Base-by-base conservation (phyloP, 345 rosid genomes). In the Bruguiera sexangula region DNA sequence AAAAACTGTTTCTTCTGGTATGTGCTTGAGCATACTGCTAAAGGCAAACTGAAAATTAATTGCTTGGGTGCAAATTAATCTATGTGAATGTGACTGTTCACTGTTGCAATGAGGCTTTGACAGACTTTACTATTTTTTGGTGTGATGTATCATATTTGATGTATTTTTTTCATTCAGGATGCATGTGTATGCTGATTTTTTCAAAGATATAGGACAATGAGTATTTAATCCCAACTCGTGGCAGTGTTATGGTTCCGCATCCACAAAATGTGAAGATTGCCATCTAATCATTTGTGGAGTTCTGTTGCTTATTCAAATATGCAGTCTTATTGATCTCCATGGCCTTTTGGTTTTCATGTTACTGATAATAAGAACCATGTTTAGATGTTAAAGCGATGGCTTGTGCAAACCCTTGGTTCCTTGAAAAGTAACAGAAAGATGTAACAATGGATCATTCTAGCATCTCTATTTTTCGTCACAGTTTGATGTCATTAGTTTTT, bases 11-110 rank as follows among this genome's bases (percentile, higher is more conserved):
- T 43, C 16, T 43, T 43, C 50, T 15, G 19, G 50, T 43, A 43
- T 43, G 5, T 43, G 50, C 50, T 43, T 43, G 21, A 11, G 22
- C 60, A 26, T 57, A 31, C 50, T 69, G 31, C 9, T 31, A 20
- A 60, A 13, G 34, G 20, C 24, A 30, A 51, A 60, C 30, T 60
- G 3, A 20, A 29, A 43, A 58, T 43, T 8, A 46, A 43, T n/a
- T 55, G 15, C 50, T 43, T 43, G 50, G 50, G 15, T 0, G 19
- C 19, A 13, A 43, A 43, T 43, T 43, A 13, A 2, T 43, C 50
- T 13, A 59, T 48, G 10, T 31, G 8, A 68, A 46, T 32, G 58
- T 48, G 50, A 69, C 73, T 69, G 30, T 52, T 48, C 32, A 69
- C 66, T 60, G 30, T 52, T 50, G 15, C 32, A 13, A 50, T 67